Base-by-base conservation (phyloP, 2,329 filamentous ascomycete species). In the Cytospora piceicola region DNA sequence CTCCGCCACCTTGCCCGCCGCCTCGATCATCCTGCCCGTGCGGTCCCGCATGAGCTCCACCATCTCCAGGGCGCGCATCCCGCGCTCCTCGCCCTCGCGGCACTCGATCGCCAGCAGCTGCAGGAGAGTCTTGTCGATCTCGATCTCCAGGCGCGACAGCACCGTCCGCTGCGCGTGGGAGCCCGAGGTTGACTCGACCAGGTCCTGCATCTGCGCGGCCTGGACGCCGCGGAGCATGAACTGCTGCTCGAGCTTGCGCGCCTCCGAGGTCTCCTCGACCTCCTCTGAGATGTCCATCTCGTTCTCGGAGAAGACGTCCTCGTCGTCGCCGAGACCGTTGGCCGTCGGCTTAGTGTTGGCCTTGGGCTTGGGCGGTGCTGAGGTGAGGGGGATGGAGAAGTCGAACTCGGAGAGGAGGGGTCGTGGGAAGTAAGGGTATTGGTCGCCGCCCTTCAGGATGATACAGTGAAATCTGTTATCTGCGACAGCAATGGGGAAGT, bases 381-480 rank as follows among this genome's bases (percentile, higher is more conserved):
- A 86, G 4, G 87, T 86, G 39, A 97, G 81, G 0, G 96, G 95
- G 22, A 99, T 86, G 53, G 90, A 88, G 75, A 99, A 96, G 58
- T 93, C 92, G 74, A 99, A 99, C 76, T 99, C 95, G 52, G 90
- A 94, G 42, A 99, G 88, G 46, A 97, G 81, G 2, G 93, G 94
- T 12, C 91, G 89, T 14, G 93, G 95, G 79, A 94, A 98, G 80
- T 95, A 97, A 0, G 94, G 94, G 74, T 97, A 92, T 74, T 90
- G 87, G 75, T 99, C 95, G 42, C 91, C 91, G 69, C 95, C 95
- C 79, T 99, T 99, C 74, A 99, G 88, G 72, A 99, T 98, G 78
- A 99, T 97, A 80, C 96, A 99, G 82, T 98, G 94, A 78, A 99
- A 99, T 73, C 91, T 94, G 73, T 91, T 85, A 72, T 94, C 88